These are phyloP conservation scores for Teunomyces kruisii DNA, from an alignment of 805 yeast species.

Conservation along the genomic window DNA sequence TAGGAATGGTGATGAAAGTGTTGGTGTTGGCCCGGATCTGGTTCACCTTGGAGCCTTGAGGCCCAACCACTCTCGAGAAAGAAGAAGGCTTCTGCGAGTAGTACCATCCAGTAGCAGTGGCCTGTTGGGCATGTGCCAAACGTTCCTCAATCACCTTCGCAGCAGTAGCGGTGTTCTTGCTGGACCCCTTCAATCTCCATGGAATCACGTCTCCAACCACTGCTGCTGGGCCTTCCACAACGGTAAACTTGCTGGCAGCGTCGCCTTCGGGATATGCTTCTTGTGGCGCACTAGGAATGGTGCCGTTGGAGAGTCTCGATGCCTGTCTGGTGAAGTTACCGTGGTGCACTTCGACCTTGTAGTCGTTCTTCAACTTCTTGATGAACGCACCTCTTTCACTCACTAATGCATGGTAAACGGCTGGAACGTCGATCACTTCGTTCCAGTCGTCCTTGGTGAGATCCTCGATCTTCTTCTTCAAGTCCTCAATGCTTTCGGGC, in stretches of 20 bases:
- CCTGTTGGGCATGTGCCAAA: constrained; percentile 46
- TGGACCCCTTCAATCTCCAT: constrained; percentile 66
- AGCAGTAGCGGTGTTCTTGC: constrained; percentile 51
- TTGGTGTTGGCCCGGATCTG: constrained; percentile 58
- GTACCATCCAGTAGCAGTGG: constrained; percentile 57
- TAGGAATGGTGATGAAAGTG: constrained; percentile 64
- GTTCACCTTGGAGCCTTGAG: constrained; percentile 68
- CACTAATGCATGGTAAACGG: constrained; percentile 55
- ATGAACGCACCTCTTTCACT: constrained; percentile 66
- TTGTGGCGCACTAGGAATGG: constrained; percentile 48
- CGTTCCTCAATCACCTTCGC: constrained; percentile 49
- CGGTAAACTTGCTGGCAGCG: constrained; percentile 44
- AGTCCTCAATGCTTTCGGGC: constrained; percentile 63
- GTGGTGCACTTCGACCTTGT: constrained; percentile 58
- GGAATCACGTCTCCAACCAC: constrained; percentile 43
- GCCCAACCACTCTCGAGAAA: constrained; percentile 71
- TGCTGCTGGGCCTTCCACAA: constrained; percentile 31
- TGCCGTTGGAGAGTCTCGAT: constrained; percentile 43
- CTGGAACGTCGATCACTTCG: constrained; percentile 57
- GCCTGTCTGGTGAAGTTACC: constrained; percentile 54
- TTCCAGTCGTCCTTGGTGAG: constrained; percentile 62
- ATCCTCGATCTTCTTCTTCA: constrained; percentile 59
- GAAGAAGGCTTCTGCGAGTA: constrained; percentile 52
- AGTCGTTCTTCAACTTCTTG: constrained; percentile 52
- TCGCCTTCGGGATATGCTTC: constrained; percentile 44